Base-by-base conservation (phyloP, 805 yeast species). In the Middelhovenomyces tepae region DNA sequence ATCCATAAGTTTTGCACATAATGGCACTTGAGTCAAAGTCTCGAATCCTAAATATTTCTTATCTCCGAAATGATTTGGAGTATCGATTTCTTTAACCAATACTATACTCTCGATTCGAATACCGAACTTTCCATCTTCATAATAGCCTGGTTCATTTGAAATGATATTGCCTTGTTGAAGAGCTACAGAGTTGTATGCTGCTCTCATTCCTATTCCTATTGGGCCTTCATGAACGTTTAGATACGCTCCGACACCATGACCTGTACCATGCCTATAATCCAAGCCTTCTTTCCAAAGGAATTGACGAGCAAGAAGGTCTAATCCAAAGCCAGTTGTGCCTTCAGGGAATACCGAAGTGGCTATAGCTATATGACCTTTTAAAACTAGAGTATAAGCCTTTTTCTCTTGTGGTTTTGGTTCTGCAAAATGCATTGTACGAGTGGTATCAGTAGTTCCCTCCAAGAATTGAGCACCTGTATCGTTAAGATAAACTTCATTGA, bases 361-460 rank as follows among this genome's bases (percentile, higher is more conserved):
- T 11, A 91, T 70, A 1, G 89, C 87, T 38, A 91, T 62, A 51
- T 91, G 94, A 7, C 97, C 97, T 60, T 86, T 85, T 36, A 91
- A 65, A 1, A 91, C 98, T 27, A 83, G 60, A 0, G 97, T 82
- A 55, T 84, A 89, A 34, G 75, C 75, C 42, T 67, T 69, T 22
- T 60, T 64, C 51, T 79, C 78, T 41, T 79, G 80, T 11, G 45
- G 47, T 0, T 69, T 48, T 10, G 89, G 83, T 2, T 57, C 54
- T 7, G 60, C 60, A 51, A 85, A 79, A 53, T 83, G 89, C 31
- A 75, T 57, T 0, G 96, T 85, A 47, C 98, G 69, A 1, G 98
- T 91, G 17, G 89, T 84, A 53, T 91, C 98, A 0, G 98, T 91
- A 0, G 98, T 91, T 7, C 98, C 98, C 50, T 87, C 95, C 15